Evolutionary conservation across 495 filamentous ascomycete species (phyloP), one percentile per base, ranked within the genome.

Genomic region (Podospora pseudopauciseta): DNA sequence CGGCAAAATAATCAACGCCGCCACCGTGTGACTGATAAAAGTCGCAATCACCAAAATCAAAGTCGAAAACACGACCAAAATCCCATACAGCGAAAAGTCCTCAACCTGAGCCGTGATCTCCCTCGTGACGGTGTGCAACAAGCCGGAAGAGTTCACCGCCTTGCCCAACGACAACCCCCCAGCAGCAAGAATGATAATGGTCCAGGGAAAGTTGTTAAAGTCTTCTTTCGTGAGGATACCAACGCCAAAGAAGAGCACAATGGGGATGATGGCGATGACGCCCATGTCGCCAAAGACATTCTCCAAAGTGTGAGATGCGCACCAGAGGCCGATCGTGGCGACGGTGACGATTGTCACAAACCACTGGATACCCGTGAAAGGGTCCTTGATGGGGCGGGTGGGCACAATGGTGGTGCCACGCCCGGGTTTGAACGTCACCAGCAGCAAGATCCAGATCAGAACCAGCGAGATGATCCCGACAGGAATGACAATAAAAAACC

Each of bases 141-240:
- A 82, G 0, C 95, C 95, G 0, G 93, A 97, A 9, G 90, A 93
- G 63, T 92, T 94, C 71, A 99, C 95, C 0, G 96, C 92, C 78
- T 97, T 97, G 55, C 95, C 95, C 1, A 99, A 89, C 4, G 93
- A 91, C 13, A 99, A 81, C 2, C 95, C 95, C 55, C 95, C 95
- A 18, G 96, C 95, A 0, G 95, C 95, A 20, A 99, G 89, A 73
- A 99, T 97, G 81, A 99, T 98, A 79, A 99, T 98, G 28, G 95
- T 99, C 95, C 95, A 99, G 39, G 97, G 90, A 80, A 99, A 99
- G 75, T 99, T 99, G 83, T 99, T 99, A 76, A 99, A 99, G 77
- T 99, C 95, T 80, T 98, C 95, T 77, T 99, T 99, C 30, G 94
- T 99, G 15, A 99, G 86, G 75, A 99, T 96, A 53, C 95, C 95